These are phyloP conservation scores for Butyriboletus loyo DNA, from an alignment of 768 basidiomycete species.

Conservation along the genomic window DNA sequence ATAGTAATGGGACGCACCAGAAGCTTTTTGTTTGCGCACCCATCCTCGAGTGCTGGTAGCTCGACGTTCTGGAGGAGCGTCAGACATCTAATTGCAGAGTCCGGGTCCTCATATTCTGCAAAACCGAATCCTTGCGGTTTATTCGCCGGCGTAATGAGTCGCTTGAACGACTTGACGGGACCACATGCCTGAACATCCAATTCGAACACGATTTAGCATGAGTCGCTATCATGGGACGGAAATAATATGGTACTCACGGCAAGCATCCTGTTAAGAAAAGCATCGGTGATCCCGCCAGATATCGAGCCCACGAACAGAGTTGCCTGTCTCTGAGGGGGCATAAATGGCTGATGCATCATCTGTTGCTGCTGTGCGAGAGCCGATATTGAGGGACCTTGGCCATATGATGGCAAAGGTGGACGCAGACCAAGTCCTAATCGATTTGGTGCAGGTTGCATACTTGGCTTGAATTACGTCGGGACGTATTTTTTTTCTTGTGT, in stretches of 20 bases:
- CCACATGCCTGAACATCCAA: conserved; percentile 74
- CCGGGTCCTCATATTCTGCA: conserved; percentile 92
- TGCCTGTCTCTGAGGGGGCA: conserved; percentile 70
- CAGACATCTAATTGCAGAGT: conserved; percentile 79
- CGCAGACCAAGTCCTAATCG: conserved; percentile 86
- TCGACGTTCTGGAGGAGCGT: conserved; percentile 60
- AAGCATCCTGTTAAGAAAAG: conserved; percentile 75
- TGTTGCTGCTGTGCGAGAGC: conserved; percentile 87
- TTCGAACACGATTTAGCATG: not conserved
- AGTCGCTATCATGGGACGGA: not conserved
- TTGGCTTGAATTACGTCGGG: conserved; percentile 2
- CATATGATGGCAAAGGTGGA: conserved; percentile 82
- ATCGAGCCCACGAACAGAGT: conserved; percentile 93
- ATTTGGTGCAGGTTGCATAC: conserved; percentile 68
- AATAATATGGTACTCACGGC: conserved; percentile 46
- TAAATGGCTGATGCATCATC: conserved; percentile 54
- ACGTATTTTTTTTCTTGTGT: not conserved
- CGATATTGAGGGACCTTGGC: conserved; percentile 89
- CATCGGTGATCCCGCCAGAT: conserved; percentile 86
- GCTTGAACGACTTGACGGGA: conserved; percentile 84
- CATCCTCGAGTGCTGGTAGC: conserved; percentile 59
- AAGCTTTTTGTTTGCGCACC: conserved; percentile 59
- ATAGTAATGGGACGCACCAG: conserved; percentile 52
- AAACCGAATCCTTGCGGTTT: conserved; percentile 97
- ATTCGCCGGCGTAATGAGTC: conserved; percentile 87